Percentiles rank a stretch among this genome's conserved stretches.
Conservation (phyloP, 805 yeast species). For the Teunomyces aglyptinius region DNA sequence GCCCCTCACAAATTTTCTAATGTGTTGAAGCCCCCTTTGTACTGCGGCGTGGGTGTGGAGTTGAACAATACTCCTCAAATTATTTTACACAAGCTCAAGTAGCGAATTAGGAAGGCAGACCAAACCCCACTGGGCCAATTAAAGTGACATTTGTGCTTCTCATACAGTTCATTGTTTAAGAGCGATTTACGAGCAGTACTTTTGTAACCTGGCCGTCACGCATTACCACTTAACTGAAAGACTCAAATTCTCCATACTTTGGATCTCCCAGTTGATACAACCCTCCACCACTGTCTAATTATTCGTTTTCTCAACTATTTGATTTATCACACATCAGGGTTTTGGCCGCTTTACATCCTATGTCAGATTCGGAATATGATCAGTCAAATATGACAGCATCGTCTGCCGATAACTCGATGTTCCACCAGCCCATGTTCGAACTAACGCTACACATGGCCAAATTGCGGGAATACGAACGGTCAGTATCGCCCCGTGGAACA, state of each 20-base stretch:
- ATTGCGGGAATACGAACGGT: constrained; percentile 20
- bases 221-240: too few species aligned
- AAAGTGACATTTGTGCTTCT: background rate
- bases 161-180: too few species aligned
- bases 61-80: background rate
- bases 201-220: too few species aligned
- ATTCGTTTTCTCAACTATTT: background rate
- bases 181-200: too few species aligned
- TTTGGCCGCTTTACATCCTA: background rate
- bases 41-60: background rate
- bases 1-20: too few species aligned
- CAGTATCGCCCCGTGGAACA: constrained; percentile 35
- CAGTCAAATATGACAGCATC: constrained; percentile 3
- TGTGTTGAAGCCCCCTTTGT: too few species aligned
- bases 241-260: too few species aligned
- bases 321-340: background rate
- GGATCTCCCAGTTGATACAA: too few species aligned
- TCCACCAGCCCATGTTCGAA: constrained; percentile 20
- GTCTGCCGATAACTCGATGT: constrained; percentile 7
- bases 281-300: background rate
- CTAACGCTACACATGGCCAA: constrained; percentile 9
- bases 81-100: background rate
- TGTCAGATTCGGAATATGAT: constrained; percentile 2
- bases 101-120: background rate
- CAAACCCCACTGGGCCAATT: background rate